Conservation (phyloP, 768 basidiomycete species). For the Paxillus ammoniavirescens region DNA sequence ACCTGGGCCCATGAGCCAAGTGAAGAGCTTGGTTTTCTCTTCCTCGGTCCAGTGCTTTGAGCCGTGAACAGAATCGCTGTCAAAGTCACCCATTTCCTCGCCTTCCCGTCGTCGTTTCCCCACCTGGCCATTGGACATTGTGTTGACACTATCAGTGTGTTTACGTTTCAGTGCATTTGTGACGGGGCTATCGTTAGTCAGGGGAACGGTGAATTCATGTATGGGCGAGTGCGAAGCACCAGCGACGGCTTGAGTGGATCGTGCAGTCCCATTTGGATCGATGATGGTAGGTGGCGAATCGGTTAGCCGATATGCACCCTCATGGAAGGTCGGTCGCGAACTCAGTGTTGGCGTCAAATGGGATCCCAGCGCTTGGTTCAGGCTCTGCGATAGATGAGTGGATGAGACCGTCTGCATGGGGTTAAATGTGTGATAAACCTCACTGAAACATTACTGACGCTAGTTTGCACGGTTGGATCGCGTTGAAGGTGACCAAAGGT, state of each 20-base stretch:
- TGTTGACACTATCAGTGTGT: slow-evolving; percentile 37
- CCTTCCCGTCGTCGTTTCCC: slow-evolving; percentile 31
- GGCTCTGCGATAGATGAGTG: slow-evolving; percentile 37
- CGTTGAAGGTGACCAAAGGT: slow-evolving; percentile 60
- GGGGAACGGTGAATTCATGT: slow-evolving; percentile 31
- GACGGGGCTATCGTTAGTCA: slow-evolving; percentile 24
- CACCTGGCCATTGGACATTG: slow-evolving; percentile 20
- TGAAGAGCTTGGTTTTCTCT: slow-evolving; percentile 75
- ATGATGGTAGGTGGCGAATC: slow-evolving; percentile 33
- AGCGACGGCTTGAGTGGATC: slow-evolving; percentile 26
- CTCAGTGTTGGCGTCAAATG: slow-evolving; percentile 44
- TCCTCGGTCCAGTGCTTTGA: slow-evolving; percentile 87
- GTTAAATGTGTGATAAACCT: slow-evolving; percentile 29
- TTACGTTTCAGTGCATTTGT: slow-evolving; percentile 41
- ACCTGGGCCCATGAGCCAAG: slow-evolving; percentile 70
- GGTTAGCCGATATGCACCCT: slow-evolving; percentile 26
- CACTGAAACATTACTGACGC: slow-evolving; percentile 59
- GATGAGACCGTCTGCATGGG: slow-evolving; percentile 28
- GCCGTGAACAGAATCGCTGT: slow-evolving; percentile 47
- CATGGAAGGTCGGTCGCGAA: slow-evolving; percentile 32
- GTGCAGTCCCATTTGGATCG: slow-evolving; percentile 25
- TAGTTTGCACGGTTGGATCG: slow-evolving; percentile 44
- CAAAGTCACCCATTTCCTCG: slow-evolving; percentile 29
- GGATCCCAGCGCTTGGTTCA: slow-evolving; percentile 59
- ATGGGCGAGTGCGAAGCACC: slow-evolving; percentile 32